Evolutionary conservation across 2,329 filamentous ascomycete species (phyloP).

Genomic region (Xylariaceae sp.): DNA sequence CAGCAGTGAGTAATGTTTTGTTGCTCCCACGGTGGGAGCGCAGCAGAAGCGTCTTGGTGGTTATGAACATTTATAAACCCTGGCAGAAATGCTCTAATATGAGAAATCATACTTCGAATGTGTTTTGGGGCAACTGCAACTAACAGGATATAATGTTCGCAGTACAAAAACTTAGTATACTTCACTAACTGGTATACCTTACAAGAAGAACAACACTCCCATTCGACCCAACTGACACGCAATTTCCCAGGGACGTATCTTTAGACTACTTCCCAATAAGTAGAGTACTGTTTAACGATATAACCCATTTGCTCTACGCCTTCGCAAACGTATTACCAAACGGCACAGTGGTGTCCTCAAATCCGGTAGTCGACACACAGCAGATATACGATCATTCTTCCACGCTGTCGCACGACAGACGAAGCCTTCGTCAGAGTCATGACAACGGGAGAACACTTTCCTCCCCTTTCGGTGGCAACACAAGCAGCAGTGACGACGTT

Average conservation of each 20-base stretch:
- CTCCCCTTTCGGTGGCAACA: constrained; percentile 58
- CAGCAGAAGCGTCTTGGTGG: no score
- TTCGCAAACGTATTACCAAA: constrained; percentile 45
- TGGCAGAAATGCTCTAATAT: no score
- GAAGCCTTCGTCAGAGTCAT: no score
- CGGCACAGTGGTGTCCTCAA: constrained; percentile 53
- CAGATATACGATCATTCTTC: no score
- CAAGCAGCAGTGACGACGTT: constrained; percentile 49
- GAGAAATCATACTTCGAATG: no score
- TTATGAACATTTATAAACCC: no score
- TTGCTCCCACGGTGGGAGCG: no score
- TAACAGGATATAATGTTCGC: background rate
- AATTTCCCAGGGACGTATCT: constrained; percentile 36
- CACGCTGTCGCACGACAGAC: no score
- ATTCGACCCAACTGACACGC: background rate
- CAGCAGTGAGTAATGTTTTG: no score
- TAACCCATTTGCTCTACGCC: constrained; percentile 70
- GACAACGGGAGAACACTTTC: no score
- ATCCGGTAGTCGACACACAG: constrained; percentile 59
- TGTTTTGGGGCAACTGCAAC: no score
- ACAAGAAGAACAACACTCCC: background rate
- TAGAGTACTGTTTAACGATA: constrained; percentile 60
- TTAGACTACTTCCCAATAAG: constrained; percentile 59
- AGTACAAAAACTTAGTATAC: constrained; percentile 44
- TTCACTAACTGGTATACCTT: constrained; percentile 50